A percentile compares a stretch with the other conserved stretches of the same genome.
These are phyloP conservation scores for Neurospora sp. DNA, from an alignment of 495 filamentous ascomycete genomes.

Conservation along the genomic window DNA sequence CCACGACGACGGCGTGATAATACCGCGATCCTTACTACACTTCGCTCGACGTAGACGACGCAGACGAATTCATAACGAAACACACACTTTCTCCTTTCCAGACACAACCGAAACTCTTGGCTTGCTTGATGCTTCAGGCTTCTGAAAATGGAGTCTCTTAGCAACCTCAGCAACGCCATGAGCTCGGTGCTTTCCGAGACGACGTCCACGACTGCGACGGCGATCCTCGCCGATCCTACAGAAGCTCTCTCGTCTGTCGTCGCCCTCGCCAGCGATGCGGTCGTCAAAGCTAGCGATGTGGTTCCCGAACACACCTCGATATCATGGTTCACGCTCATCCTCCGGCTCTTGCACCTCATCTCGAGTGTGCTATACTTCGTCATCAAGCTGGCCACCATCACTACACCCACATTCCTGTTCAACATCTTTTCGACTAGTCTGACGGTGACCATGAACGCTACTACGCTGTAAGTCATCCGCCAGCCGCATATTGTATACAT, in stretches of 20 bases:
- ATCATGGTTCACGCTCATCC: conserved; percentile 39
- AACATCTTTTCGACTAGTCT: conserved; percentile 89
- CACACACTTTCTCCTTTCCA: neutral
- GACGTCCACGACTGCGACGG: conserved; percentile 1
- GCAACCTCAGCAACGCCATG: neutral
- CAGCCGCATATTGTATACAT: neutral
- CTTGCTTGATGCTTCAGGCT: neutral
- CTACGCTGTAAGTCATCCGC: conserved; percentile 59
- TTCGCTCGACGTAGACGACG: neutral
- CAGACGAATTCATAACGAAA: neutral
- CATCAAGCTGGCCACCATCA: conserved; percentile 79
- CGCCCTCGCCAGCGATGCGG: conserved; percentile 28
- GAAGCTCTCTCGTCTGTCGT: conserved; percentile 23
- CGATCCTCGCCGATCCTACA: conserved; percentile 7
- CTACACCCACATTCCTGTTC: conserved; percentile 81
- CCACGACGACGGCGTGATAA: neutral
- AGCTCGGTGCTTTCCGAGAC: neutral
- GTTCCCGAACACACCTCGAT: conserved; percentile 25
- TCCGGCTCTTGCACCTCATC: conserved; percentile 51
- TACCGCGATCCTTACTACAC: neutral
- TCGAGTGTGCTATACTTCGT: conserved; percentile 72
- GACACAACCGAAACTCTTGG: neutral
- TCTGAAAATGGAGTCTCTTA: conserved; percentile 1
- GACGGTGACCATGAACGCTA: conserved; percentile 97
- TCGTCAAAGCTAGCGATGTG: conserved; percentile 26